Conservation (phyloP, 805 yeast species). For the Barnettozyma sucrosica region DNA sequence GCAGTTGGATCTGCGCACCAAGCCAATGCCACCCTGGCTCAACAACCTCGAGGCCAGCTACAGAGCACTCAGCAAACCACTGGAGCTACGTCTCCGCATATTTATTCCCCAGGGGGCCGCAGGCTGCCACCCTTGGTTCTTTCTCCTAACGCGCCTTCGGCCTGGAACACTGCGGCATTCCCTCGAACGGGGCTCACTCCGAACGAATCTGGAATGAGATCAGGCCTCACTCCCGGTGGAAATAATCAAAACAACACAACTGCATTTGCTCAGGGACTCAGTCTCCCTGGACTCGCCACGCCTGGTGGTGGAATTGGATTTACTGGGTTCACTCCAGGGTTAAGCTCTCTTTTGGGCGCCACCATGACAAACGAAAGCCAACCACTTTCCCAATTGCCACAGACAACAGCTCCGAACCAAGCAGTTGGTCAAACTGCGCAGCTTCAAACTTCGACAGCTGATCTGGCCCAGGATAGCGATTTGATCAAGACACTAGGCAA, state of each 20-base stretch:
- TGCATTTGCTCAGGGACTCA: conserved; percentile 28
- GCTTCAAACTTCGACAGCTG: background rate
- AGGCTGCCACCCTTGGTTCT: conserved; percentile 43
- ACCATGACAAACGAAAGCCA: conserved; percentile 1
- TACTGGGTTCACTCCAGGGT: conserved; percentile 31
- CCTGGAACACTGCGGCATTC: conserved; percentile 22
- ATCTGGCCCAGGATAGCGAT: background rate
- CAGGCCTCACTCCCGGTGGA: conserved; percentile 67
- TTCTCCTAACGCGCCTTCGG: conserved; percentile 23
- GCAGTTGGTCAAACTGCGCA: background rate
- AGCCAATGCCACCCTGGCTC: background rate
- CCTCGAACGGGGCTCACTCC: conserved; percentile 63
- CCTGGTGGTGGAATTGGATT: conserved; percentile 24
- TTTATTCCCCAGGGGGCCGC: conserved; percentile 53
- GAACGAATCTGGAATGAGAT: conserved; percentile 64
- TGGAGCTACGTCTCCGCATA: conserved; percentile 38
- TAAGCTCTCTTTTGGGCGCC: conserved; percentile 25
- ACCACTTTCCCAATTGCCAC: background rate
- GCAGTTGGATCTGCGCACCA: conserved; percentile 10
- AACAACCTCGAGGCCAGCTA: background rate
- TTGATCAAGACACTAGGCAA: conserved; percentile 3
- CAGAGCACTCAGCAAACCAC: background rate
- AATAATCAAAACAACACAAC: conserved; percentile 31
- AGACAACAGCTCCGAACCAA: background rate
- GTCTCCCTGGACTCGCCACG: conserved; percentile 20